Evolutionary conservation across 768 basidiomycete species (phyloP).

Genomic region (Tephrocybe rancida): DNA sequence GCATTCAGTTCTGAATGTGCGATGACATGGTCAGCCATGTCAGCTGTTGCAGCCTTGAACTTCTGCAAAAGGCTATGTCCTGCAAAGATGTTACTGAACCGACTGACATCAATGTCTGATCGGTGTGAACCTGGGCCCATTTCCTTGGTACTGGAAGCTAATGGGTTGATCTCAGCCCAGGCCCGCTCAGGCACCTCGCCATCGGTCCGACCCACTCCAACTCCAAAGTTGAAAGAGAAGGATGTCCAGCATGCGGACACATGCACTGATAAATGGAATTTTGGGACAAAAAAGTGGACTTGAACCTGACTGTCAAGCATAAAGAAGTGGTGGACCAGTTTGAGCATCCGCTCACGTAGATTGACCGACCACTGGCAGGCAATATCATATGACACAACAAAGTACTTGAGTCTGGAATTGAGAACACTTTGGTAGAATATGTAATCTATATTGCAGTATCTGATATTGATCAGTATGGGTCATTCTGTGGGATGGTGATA

Average conservation of each 20-base stretch:
- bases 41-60: conserved; percentile 5
- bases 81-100: not conserved
- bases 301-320: not conserved
- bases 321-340: conserved; percentile 1
- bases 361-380: conserved; percentile 19
- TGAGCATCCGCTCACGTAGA: conserved; percentile 16
- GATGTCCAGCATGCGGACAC: conserved; percentile 20
- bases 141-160: conserved; percentile 31
- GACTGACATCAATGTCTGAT: too few relatives aligned
- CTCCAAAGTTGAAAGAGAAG: conserved; percentile 23
- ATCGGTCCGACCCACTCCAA: conserved; percentile 30
- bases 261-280: conserved; percentile 28
- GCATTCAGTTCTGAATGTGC: conserved; percentile 5
- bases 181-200: conserved; percentile 34
- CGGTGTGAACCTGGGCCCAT: conserved; percentile 35
- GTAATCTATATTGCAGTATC: conserved; percentile 30
- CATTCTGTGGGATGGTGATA: too few relatives aligned
- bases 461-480: not conserved
- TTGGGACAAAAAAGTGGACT: conserved; percentile 24
- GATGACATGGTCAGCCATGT: conserved; percentile 5
- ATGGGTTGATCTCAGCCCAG: conserved; percentile 29
- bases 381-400: conserved; percentile 22
- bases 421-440: conserved; percentile 14
- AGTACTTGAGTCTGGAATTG: not conserved
- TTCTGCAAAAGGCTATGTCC: conserved; percentile 8